Base-by-base conservation (phyloP, 2,329 filamentous ascomycete genomes). In the Chaetomium olivaceum region DNA sequence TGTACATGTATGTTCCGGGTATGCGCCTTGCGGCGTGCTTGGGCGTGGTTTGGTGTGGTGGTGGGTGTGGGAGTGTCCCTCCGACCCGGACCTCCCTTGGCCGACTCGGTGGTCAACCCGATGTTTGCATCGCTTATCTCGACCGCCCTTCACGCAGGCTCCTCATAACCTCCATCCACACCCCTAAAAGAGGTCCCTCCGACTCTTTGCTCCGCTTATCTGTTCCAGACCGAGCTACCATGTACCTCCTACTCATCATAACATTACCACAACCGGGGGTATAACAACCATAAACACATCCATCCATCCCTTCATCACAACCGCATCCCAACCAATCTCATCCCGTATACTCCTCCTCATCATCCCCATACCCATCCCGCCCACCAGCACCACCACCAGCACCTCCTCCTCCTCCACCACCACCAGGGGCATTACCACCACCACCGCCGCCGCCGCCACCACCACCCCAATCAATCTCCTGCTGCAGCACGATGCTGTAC, bases 401-500 rank as follows among this genome's bases (percentile, higher is more conserved):
- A 5, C 7, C 21, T 8, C 2, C 9, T 23, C 31, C 21, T 29
- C 27, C 25, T 5, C 54, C 50, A 36, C 48, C 61, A 56, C 19
- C n/a, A 31, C 52, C 60, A 61, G 48, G 51, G 46, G 29, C 21
- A 5, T 64, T 36, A 27, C 55, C 55, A 9, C 33, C 55, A 27
- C 65, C 62, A 25, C 63, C 61, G n/a, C 67, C 83, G 58, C 87
- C 90, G n/a, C n/a, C n/a, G n/a, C n/a, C 62, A 25, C 63, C 61
- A 23, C 67, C 83, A 58, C 87, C 90, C 78, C 89, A 91, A 69
- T 90, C 89, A 73, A 96, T 92, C 85, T 98, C 92, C 84, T 98
- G 94, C 85, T 99, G 94, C 81, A 99, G 78, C 68, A 99, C 93
- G 81, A 99, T 99, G 76, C 91, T 96, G 81, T 99, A 99, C 69